Evolutionary conservation across 2,329 filamentous ascomycete genomes (phyloP), one percentile per base, ranked within the genome.

Genomic region (Pestalotiopsis sp.): DNA sequence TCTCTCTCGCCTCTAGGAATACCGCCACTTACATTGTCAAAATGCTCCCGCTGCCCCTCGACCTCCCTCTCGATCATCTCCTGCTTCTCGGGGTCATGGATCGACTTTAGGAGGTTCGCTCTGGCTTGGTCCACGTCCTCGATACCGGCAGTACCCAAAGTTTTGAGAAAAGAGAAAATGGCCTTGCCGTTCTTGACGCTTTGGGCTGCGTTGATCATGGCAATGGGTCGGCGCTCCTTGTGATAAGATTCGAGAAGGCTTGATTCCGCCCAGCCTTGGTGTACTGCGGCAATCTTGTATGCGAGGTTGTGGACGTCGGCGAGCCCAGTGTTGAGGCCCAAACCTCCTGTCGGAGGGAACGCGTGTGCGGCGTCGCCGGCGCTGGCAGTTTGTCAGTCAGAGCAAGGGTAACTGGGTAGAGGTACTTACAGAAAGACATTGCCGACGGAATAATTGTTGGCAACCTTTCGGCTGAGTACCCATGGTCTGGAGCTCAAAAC

Each of bases 101-200:
- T 74, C 2, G 74, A 74, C 11, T 69, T 67, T 22, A 73, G 71
- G 17, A 81, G 72, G 59, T 76, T 79, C 39, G 69, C 68, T 52
- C 77, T 71, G 4, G 77, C 73, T 38, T 75, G 70, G 57, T 76
- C 72, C 0, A 76, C 44, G 24, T 76, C 70, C 1, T 73, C 72
- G 14, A 70, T 71, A 4, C 74, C 76, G 3, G 80, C 78, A 0
- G 78, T 78, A 0, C 80, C 80, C 1, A 83, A 66, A 0, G 75
- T 74, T 56, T 81, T 81, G 17, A 83, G 71, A 1, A 83, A 76
- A 0, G 72, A 74, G 56, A 83, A 83, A 4, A 83, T 82, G 56
- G 80, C 73, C 56, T 77, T 74, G 1, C 81, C 81, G 26, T 83
- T 83, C 65, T 82, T 81, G 48, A 83, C 78, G 66, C 80, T 82